phyloP scores from a whole-genome alignment of 2,329 filamentous ascomycete species.

The Nigrospora oryzae region DNA sequence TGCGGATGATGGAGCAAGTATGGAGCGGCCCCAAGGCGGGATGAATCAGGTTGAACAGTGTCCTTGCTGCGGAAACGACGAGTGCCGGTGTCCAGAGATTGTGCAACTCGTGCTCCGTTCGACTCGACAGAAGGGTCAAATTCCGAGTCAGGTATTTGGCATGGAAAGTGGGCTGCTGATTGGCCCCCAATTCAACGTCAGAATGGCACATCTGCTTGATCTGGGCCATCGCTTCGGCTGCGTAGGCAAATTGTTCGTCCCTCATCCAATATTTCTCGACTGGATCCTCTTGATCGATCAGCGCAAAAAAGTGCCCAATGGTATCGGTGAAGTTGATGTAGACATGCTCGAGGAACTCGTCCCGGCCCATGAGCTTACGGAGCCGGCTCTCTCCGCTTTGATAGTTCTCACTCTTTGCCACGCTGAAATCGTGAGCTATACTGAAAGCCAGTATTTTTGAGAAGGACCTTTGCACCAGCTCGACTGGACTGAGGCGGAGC shows the following conservation, averaged over 20 bases:
- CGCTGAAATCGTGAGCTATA: slow-evolving; percentile 64
- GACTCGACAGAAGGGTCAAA: slow-evolving; percentile 68
- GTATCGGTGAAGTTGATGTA: slow-evolving; percentile 68
- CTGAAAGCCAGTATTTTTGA: slow-evolving; percentile 75
- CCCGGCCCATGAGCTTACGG: slow-evolving; percentile 59
- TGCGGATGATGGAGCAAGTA: slow-evolving; percentile 77
- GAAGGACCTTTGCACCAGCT: slow-evolving; percentile 62
- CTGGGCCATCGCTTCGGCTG: slow-evolving; percentile 54
- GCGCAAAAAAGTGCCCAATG: slow-evolving; percentile 65
- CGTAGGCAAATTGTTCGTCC: slow-evolving; percentile 47
- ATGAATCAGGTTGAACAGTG: slow-evolving; percentile 72
- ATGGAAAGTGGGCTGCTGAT: slow-evolving; percentile 81
- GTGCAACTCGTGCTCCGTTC: slow-evolving; percentile 55
- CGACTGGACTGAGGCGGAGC: slow-evolving; percentile 42
- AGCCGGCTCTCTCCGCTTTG: slow-evolving; percentile 57
- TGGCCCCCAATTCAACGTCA: slow-evolving; percentile 55
- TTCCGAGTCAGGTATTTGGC: slow-evolving; percentile 69
- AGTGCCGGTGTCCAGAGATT: slow-evolving; percentile 69
- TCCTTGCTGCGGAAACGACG: slow-evolving; percentile 66
- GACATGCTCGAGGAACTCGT: slow-evolving; percentile 54
- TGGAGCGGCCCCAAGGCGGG: slow-evolving; percentile 79
- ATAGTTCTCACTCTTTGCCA: slow-evolving; percentile 27
- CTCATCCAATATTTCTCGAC: slow-evolving; percentile 60
- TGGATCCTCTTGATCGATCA: slow-evolving; percentile 69
- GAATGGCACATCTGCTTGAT: slow-evolving; percentile 67